These are phyloP conservation scores for Vickermania spadyakhi DNA, from an alignment of 208 protist species.

Conservation along the genomic window DNA sequence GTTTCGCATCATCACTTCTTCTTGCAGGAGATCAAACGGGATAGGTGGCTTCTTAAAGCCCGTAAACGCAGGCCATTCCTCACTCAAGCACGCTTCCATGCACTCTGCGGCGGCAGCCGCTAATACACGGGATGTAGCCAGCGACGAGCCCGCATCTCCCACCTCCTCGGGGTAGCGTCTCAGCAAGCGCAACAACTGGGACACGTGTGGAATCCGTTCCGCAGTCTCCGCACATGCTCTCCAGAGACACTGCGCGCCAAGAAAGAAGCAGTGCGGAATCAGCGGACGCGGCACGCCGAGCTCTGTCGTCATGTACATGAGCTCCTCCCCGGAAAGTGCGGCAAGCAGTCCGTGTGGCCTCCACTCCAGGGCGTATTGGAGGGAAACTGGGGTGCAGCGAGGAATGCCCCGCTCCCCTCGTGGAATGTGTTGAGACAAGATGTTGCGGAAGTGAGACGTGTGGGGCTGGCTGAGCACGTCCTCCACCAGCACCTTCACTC, in stretches of 20 bases:
- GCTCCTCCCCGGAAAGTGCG: slow-evolving; percentile 28
- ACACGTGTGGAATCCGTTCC: background rate
- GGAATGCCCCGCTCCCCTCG: slow-evolving; percentile 5
- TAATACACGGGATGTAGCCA: background rate
- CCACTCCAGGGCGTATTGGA: slow-evolving; percentile 31
- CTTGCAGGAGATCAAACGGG: background rate
- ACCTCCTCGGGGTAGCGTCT: background rate
- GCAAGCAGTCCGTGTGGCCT: slow-evolving; percentile 30
- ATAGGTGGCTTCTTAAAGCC: background rate
- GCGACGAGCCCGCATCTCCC: background rate
- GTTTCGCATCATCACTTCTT: background rate
- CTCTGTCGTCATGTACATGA: slow-evolving; percentile 62
- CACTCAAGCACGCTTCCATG: background rate
- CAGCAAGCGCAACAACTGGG: background rate
- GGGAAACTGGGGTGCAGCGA: slow-evolving; percentile 8
- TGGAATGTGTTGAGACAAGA: background rate
- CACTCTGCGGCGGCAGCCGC: background rate
- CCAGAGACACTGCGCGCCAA: background rate
- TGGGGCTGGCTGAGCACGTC: background rate
- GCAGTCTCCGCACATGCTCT: background rate
- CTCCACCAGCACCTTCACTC: background rate
- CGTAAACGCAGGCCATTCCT: background rate
- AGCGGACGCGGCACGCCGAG: slow-evolving; percentile 48
- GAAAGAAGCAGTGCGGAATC: slow-evolving; percentile 31
- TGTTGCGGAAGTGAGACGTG: background rate